Evolutionary conservation across 345 rosid genomes (phyloP).

Genomic region (Pseudoturritis turrita): DNA sequence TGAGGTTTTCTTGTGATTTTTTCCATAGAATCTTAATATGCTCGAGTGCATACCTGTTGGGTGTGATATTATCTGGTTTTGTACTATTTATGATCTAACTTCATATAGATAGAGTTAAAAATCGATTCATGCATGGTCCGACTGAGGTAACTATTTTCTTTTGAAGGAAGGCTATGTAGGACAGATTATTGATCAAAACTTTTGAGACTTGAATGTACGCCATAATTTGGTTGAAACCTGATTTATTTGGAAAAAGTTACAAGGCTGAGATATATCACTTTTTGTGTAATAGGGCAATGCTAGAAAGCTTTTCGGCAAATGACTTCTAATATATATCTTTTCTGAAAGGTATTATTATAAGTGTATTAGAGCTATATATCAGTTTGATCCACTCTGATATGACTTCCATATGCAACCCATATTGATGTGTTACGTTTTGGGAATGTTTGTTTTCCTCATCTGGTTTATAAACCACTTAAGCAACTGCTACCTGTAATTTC

Average conservation of each 20-base stretch:
- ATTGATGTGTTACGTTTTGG: neutral
- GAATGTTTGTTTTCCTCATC: neutral
- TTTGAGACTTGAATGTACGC: no score
- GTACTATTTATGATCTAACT: neutral
- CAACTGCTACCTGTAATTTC: neutral
- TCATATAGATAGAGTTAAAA: neutral
- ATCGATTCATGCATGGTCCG: neutral
- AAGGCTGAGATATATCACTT: neutral
- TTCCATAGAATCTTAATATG: neutral
- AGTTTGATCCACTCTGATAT: slow-evolving; percentile 7
- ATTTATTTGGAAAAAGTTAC: no score
- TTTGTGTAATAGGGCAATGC: neutral
- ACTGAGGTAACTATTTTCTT: neutral
- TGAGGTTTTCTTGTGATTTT: neutral
- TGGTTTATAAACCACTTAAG: neutral
- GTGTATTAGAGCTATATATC: no score
- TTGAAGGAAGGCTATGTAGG: neutral
- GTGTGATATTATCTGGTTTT: neutral
- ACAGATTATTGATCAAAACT: no score
- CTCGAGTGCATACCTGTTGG: neutral
- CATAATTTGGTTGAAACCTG: no score
- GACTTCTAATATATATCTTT: neutral
- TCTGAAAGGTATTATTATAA: neutral
- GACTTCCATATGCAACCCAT: neutral
- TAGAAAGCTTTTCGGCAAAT: neutral